Evolutionary conservation across 495 filamentous ascomycete genomes (phyloP).

Genomic region (Tuber magnatum): DNA sequence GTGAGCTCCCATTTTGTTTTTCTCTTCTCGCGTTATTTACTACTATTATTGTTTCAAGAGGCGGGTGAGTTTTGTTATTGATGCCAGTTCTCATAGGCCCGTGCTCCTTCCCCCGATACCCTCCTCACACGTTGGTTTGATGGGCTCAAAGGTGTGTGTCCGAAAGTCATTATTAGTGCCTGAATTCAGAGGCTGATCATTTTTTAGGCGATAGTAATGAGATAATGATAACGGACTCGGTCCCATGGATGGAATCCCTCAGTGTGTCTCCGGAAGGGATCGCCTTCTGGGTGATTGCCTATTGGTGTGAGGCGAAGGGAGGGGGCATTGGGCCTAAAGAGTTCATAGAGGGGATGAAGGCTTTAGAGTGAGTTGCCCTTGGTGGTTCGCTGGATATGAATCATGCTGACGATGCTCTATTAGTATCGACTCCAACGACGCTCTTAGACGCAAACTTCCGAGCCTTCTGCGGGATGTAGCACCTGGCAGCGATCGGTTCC

Average conservation of each 20-base stretch:
- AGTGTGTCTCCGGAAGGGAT: slow-evolving; percentile 28
- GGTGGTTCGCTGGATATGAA: not conserved
- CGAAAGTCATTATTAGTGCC: not conserved
- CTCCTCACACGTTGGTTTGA: slow-evolving; percentile 24
- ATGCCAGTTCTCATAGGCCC: slow-evolving; percentile 17
- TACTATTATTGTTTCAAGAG: not conserved
- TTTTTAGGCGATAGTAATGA: slow-evolving; percentile 1
- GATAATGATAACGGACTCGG: slow-evolving; percentile 16
- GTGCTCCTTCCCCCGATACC: slow-evolving; percentile 7
- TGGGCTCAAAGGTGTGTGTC: slow-evolving; percentile 24
- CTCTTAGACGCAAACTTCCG: slow-evolving; percentile 27
- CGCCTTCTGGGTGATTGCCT: slow-evolving; percentile 34
- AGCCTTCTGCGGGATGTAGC: slow-evolving; percentile 11
- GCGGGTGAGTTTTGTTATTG: not conserved
- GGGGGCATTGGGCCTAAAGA: slow-evolving; percentile 30
- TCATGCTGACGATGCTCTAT: slow-evolving; percentile 12
- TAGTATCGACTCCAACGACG: slow-evolving; percentile 31
- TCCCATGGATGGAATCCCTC: slow-evolving; percentile 34
- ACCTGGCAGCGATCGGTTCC: slow-evolving; percentile 27
- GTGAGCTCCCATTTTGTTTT: slow-evolving; percentile 12
- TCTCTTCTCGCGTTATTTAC: not conserved
- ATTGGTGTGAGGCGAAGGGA: slow-evolving; percentile 27
- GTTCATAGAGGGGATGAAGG: slow-evolving; percentile 31
- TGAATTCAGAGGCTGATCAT: slow-evolving; percentile 13
- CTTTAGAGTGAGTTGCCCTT: slow-evolving; percentile 20